These are phyloP conservation scores for Cardamine occulta DNA, from an alignment of 345 rosid genomes.

Conservation along the genomic window DNA sequence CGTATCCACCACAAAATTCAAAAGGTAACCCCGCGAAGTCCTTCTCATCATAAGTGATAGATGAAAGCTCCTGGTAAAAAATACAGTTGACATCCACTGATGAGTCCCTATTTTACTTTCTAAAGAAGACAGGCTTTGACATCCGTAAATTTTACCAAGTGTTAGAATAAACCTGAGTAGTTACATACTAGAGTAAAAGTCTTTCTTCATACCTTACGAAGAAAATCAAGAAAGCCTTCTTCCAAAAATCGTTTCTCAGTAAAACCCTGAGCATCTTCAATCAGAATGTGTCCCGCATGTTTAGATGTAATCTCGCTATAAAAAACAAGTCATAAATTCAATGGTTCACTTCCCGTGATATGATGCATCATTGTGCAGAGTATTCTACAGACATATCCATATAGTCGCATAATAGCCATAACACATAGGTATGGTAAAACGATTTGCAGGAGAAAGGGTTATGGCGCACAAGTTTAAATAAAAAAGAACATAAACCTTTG, in stretches of 20 bases:
- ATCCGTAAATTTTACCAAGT: background rate
- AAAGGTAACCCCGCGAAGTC: constrained; percentile 88
- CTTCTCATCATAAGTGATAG: constrained; percentile 61
- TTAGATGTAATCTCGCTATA: constrained; percentile 50
- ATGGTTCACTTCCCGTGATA: background rate
- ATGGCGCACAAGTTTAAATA: constrained; percentile 10
- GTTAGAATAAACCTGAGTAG: background rate
- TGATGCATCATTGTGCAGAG: background rate
- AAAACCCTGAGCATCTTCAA: constrained; percentile 66
- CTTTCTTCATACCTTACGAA: constrained; percentile 62
- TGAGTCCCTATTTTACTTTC: constrained; percentile 16
- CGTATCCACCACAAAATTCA: constrained; percentile 87
- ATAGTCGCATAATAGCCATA: background rate
- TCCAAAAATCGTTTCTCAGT: constrained; percentile 54
- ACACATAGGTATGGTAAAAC: constrained; percentile 11
- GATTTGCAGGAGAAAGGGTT: constrained; percentile 31
- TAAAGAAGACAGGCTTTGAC: background rate
- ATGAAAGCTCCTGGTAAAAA: constrained; percentile 68
- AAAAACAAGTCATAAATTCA: constrained; percentile 15
- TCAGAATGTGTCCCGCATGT: constrained; percentile 60
- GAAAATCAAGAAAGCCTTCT: constrained; percentile 72
- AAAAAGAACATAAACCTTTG: constrained; percentile 38
- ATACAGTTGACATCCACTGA: constrained; percentile 8
- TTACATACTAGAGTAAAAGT: background rate
- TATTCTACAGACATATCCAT: constrained; percentile 18